Conservation (phyloP, 1,284 basidiomycete species). For the Moesziomyces antarcticus region DNA sequence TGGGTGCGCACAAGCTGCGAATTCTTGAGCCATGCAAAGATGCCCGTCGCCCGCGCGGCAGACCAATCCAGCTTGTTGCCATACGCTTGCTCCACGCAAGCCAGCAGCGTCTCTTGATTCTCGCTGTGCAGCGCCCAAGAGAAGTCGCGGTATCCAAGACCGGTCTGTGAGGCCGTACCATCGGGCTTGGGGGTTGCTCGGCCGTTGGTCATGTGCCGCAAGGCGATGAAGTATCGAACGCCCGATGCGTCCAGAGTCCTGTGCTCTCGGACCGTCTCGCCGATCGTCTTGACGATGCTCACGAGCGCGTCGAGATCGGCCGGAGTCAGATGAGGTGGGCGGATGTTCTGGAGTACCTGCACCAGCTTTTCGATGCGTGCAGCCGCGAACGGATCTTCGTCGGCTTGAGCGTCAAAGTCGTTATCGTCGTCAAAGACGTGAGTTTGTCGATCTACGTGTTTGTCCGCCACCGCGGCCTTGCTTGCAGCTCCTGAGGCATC, state of each 20-base stretch:
- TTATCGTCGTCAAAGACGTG: conserved; percentile 36
- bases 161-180: background rate
- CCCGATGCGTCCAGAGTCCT: conserved; percentile 88
- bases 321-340: conserved; percentile 77
- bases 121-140: conserved; percentile 96
- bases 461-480: background rate
- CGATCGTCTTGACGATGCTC: conserved; percentile 82
- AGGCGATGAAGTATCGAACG: conserved; percentile 68
- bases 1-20: conserved; percentile 74
- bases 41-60: conserved; percentile 84
- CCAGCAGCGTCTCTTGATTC: conserved; percentile 83
- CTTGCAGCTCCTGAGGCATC: background rate
- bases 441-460: background rate
- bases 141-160: conserved; percentile 86
- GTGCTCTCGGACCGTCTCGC: conserved; percentile 89
- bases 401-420: background rate
- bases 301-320: conserved; percentile 83
- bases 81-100: conserved; percentile 78
- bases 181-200: background rate
- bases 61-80: conserved; percentile 85
- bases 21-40: conserved; percentile 84
- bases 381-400: conserved; percentile 10
- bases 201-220: conserved; percentile 34
- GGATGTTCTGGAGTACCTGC: conserved; percentile 73
- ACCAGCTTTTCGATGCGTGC: conserved; percentile 17